A percentile compares a stretch with the other conserved stretches of the same genome.
phyloP scores from a whole-genome alignment of 257 asterid genomes.

The Ligustrum vulgare region DNA sequence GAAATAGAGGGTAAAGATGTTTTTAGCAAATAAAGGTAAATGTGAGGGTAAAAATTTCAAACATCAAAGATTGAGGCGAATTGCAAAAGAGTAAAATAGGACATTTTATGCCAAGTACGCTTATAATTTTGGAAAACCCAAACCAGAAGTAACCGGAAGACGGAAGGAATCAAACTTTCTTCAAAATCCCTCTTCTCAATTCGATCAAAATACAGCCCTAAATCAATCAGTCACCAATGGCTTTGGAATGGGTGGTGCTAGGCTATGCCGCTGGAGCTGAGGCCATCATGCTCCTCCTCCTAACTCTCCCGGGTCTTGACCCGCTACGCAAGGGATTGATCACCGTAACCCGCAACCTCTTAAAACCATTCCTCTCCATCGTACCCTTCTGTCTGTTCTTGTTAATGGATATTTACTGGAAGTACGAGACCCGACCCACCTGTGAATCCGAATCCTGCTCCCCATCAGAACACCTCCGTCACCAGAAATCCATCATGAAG shows the following conservation, averaged over 20 bases:
- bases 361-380: conserved; percentile 76
- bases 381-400: conserved; percentile 90
- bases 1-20: too few species aligned
- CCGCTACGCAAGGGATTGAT: conserved; percentile 86
- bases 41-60: too few species aligned
- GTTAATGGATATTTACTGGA: conserved; percentile 90
- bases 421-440: conserved; percentile 79
- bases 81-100: too few species aligned
- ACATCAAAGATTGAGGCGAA: too few species aligned
- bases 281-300: conserved; percentile 91
- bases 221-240: conserved; percentile 44
- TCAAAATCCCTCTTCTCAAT: background rate
- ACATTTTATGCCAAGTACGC: too few species aligned
- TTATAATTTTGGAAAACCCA: too few species aligned
- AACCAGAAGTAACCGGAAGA: too few species aligned
- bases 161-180: background rate
- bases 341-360: conserved; percentile 67
- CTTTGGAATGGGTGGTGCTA: conserved; percentile 92
- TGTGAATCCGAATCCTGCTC: conserved; percentile 79
- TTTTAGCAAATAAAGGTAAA: too few species aligned
- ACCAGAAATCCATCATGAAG: conserved; percentile 90
- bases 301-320: conserved; percentile 87
- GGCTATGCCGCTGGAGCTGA: conserved; percentile 96
- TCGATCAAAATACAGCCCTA: conserved; percentile 9
- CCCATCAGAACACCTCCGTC: conserved; percentile 88